Conservation (phyloP, 495 filamentous ascomycete genomes). For the Podospora fimiseda region DNA sequence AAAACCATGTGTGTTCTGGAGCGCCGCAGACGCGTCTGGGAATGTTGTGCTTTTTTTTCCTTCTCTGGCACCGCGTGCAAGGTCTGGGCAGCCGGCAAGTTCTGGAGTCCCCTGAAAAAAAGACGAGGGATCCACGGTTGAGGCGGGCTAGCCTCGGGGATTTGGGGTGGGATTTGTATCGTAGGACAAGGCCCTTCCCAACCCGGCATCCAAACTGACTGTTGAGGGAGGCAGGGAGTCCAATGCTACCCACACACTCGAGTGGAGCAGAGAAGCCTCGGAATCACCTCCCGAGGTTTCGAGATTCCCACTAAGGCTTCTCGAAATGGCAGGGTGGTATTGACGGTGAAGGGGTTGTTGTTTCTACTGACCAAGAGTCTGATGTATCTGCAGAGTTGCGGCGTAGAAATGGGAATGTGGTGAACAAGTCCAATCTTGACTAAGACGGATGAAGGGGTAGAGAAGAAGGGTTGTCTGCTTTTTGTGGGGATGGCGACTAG, state of each 20-base stretch:
- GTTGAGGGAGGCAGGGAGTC: constrained; percentile 13
- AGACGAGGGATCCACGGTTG: constrained; percentile 40
- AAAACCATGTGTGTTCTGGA: constrained; percentile 26
- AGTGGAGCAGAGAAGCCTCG: constrained; percentile 39
- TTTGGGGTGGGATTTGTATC: constrained; percentile 33
- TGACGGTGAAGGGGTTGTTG: not conserved
- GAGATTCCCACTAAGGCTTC: constrained; percentile 33
- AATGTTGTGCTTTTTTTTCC: constrained; percentile 39
- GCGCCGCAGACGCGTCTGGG: constrained; percentile 34
- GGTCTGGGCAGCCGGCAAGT: constrained; percentile 28
- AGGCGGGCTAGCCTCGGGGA: constrained; percentile 37
- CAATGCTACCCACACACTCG: constrained; percentile 16
- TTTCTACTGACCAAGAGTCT: constrained; percentile 12
- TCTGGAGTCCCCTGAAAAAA: constrained; percentile 30
- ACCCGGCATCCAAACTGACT: constrained; percentile 24
- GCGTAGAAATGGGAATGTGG: constrained; percentile 1
- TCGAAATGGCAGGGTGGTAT: constrained; percentile 10
- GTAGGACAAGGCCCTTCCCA: constrained; percentile 35
- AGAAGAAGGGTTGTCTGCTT: not conserved
- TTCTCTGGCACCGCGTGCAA: constrained; percentile 23
- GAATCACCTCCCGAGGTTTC: constrained; percentile 40
- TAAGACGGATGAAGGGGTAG: not conserved
- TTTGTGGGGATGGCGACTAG: constrained; percentile 13
- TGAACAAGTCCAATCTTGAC: constrained; percentile 8
- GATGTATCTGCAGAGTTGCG: constrained; percentile 12